Percentiles rank a stretch among this genome's conserved stretches.
phyloP scores from a whole-genome alignment of 139 green algal species.

The Choricystis sp. region DNA sequence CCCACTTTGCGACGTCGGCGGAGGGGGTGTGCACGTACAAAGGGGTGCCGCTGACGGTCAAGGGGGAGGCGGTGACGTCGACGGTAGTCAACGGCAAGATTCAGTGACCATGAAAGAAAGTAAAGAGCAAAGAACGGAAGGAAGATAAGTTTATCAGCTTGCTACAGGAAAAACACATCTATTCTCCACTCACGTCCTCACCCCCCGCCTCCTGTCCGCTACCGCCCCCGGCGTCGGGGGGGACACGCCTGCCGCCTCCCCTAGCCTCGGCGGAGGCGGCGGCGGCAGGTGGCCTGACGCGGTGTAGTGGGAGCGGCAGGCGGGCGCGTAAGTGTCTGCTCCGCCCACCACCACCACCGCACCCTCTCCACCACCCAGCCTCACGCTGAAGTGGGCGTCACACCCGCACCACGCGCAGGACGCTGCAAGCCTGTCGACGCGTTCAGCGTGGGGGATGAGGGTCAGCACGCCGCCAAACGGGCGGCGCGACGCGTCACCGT shows the following conservation, averaged over 20 bases:
- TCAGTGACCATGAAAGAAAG: conserved; percentile 14
- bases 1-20: conserved; percentile 38
- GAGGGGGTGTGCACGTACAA: conserved; percentile 53
- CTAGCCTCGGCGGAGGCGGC: no score
- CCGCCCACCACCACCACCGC: conserved; percentile 56
- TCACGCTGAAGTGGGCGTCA: conserved; percentile 36
- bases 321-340: conserved; percentile 61
- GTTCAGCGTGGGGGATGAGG: conserved; percentile 59
- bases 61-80: conserved; percentile 27
- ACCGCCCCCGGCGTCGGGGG: neutral
- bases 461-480: conserved; percentile 46
- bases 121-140: neutral
- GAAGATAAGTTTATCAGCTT: neutral
- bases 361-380: conserved; percentile 21
- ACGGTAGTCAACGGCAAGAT: conserved; percentile 30
- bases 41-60: conserved; percentile 34
- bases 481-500: conserved; percentile 49
- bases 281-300: no score
- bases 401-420: conserved; percentile 42
- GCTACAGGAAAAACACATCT: neutral
- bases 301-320: conserved; percentile 56
- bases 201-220: no score
- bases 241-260: no score
- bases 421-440: conserved; percentile 49
- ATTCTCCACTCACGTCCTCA: no score